Evolutionary conservation across 495 filamentous ascomycete species (phyloP).

Genomic region (Aspergillus coremiiformis): DNA sequence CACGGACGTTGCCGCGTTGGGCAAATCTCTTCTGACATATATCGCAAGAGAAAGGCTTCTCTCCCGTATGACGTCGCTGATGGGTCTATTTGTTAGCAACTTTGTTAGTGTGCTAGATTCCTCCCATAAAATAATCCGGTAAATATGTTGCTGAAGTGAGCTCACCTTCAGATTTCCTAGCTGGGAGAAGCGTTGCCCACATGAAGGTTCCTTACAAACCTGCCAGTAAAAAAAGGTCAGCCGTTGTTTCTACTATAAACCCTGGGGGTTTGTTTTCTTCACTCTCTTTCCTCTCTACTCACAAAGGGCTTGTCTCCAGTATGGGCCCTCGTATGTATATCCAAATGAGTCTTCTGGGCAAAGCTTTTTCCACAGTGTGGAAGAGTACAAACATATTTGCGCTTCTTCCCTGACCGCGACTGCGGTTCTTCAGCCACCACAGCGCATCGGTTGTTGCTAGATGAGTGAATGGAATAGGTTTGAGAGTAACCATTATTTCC

Average conservation of each 20-base stretch:
- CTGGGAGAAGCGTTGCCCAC: constrained; percentile 78
- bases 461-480: constrained; percentile 19
- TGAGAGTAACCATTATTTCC: constrained; percentile 19
- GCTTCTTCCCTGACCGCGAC: constrained; percentile 32
- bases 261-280: background rate
- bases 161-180: constrained; percentile 80
- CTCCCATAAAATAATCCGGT: background rate
- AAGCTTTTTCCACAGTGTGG: constrained; percentile 75
- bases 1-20: constrained; percentile 78
- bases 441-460: constrained; percentile 17
- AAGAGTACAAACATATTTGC: constrained; percentile 66
- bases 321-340: constrained; percentile 84
- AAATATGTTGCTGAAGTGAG: background rate
- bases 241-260: background rate
- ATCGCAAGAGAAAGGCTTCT: constrained; percentile 77
- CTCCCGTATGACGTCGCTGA: constrained; percentile 77
- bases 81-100: constrained; percentile 53
- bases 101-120: background rate
- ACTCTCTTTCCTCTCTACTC: constrained; percentile 27
- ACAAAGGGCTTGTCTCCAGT: constrained; percentile 91
- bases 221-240: constrained; percentile 24
- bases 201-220: constrained; percentile 67
- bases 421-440: constrained; percentile 24
- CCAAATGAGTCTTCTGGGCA: constrained; percentile 86
- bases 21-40: constrained; percentile 77